These are phyloP conservation scores for Moniliophthora roreri DNA, from an alignment of 1,284 basidiomycete genomes.

Conservation along the genomic window DNA sequence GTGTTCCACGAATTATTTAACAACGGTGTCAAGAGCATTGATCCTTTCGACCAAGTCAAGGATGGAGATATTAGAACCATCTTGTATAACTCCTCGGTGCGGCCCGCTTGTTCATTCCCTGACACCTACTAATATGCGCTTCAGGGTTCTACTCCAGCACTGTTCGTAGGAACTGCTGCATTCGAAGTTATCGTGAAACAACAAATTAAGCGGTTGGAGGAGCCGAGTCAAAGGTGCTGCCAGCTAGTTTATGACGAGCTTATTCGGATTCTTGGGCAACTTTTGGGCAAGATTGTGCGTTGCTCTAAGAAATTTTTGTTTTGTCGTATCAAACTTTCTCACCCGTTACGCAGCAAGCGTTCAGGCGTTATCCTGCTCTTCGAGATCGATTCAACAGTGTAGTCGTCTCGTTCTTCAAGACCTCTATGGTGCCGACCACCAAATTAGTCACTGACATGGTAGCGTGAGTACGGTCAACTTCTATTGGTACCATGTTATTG, in stretches of 20 bases:
- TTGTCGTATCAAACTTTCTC: not conserved
- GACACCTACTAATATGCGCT: conserved; percentile 4
- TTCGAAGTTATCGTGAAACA: conserved; percentile 99
- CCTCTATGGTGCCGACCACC: conserved; percentile 89
- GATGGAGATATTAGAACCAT: conserved; percentile 96
- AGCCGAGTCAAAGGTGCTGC: conserved; percentile 91
- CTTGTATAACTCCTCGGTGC: conserved; percentile 93
- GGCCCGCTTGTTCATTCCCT: conserved; percentile 22
- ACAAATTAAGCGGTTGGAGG: conserved; percentile 95
- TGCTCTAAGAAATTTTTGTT: not conserved
- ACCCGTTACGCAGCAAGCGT: conserved; percentile 68
- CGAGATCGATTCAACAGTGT: conserved; percentile 93
- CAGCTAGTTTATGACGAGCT: conserved; percentile 96
- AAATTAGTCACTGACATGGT: conserved; percentile 95
- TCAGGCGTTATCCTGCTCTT: conserved; percentile 93
- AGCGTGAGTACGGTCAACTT: conserved; percentile 46
- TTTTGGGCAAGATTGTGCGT: conserved; percentile 86
- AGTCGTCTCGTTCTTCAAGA: conserved; percentile 96
- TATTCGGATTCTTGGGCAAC: conserved; percentile 90
- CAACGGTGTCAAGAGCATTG: conserved; percentile 92
- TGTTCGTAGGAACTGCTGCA: conserved; percentile 95
- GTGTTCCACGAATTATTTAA: conserved; percentile 99
- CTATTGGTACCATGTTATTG: not conserved
- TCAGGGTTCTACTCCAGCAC: conserved; percentile 91
- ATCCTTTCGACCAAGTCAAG: conserved; percentile 98